phyloP scores from a whole-genome alignment of 306 rosid genomes.

The Vicia faba region DNA sequence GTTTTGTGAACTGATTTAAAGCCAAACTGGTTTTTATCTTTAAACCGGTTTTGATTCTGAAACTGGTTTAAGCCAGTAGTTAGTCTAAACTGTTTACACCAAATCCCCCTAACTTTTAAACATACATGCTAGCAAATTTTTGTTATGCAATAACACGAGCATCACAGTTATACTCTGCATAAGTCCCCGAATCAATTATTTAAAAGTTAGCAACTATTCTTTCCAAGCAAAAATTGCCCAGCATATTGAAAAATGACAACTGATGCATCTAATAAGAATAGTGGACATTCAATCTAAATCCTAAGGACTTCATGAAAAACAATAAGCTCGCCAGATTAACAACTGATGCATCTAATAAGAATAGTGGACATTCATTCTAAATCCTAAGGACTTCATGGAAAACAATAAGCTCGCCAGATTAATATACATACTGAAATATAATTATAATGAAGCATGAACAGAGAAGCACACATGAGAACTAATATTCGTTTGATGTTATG shows the following conservation, averaged over 20 bases:
- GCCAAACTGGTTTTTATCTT: neutral
- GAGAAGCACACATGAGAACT: neutral
- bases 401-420: neutral
- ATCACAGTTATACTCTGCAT: neutral
- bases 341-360: neutral
- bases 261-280: neutral
- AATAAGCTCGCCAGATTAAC: neutral
- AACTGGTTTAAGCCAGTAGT: neutral
- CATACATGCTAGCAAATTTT: slow-evolving; percentile 2
- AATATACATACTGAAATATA: neutral
- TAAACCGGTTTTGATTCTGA: neutral
- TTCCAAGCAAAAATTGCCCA: neutral
- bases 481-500: slow-evolving; percentile 13
- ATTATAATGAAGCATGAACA: slow-evolving; percentile 8
- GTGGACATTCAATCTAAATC: neutral
- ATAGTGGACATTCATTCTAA: neutral
- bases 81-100: neutral
- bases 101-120: slow-evolving; percentile 9
- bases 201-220: neutral
- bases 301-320: neutral
- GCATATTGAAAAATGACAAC: neutral
- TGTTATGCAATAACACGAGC: neutral
- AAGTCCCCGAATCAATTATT: neutral
- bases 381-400: neutral
- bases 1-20: neutral